Conservation (phyloP, 2,329 filamentous ascomycete genomes). For the Ramichloridium luteum region DNA sequence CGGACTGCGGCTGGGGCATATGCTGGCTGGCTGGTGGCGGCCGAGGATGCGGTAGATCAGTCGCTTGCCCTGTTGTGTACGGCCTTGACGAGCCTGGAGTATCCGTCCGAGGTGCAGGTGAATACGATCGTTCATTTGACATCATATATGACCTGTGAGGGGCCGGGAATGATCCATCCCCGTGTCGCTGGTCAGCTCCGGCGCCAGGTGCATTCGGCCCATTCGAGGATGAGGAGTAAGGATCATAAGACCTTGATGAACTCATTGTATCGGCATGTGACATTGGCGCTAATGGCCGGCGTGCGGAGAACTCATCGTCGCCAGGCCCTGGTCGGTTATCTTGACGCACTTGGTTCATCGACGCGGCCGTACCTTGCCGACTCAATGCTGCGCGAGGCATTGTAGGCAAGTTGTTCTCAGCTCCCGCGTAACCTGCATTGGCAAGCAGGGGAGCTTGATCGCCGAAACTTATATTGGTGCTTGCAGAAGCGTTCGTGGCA, state of each 20-base stretch:
- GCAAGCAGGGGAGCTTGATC: conserved; percentile 52
- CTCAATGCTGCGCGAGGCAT: conserved; percentile 15
- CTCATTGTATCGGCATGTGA: conserved; percentile 7
- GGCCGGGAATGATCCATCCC: neutral
- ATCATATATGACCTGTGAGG: neutral
- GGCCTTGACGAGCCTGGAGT: conserved; percentile 6
- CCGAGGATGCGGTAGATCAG: conserved; percentile 9
- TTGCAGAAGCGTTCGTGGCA: too few species aligned
- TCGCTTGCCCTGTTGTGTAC: conserved; percentile 4
- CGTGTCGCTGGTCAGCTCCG: too few species aligned
- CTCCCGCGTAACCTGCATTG: conserved; percentile 38
- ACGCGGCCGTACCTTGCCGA: conserved; percentile 16
- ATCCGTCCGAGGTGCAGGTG: conserved; percentile 9
- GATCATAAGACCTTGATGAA: too few species aligned
- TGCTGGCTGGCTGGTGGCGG: conserved; percentile 8
- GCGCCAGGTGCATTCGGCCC: too few species aligned
- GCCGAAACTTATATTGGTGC: neutral
- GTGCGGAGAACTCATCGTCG: conserved; percentile 3
- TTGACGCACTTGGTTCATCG: conserved; percentile 13
- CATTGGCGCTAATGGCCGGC: conserved; percentile 10
- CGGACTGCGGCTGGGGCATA: conserved; percentile 11
- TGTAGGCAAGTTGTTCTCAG: conserved; percentile 9
- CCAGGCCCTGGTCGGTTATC: neutral
- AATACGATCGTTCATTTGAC: conserved; percentile 7
- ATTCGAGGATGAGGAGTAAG: too few species aligned